These are phyloP conservation scores for Zasmidium cellare DNA, from an alignment of 2,329 filamentous ascomycete genomes.

Conservation along the genomic window DNA sequence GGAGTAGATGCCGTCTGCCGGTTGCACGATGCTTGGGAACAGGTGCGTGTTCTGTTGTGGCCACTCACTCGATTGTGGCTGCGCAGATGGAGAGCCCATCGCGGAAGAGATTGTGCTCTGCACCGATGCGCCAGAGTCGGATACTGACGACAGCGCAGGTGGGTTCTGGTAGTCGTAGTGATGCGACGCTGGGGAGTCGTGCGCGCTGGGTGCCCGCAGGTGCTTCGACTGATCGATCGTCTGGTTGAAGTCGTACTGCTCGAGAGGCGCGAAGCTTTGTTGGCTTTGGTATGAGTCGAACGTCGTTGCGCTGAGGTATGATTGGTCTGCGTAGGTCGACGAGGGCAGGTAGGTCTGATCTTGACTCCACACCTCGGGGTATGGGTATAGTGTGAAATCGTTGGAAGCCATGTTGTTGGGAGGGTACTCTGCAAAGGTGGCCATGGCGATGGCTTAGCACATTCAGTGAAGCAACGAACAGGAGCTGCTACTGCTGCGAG, in stretches of 20 bases:
- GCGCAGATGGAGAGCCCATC: conserved; percentile 56
- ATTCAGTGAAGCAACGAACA: neutral
- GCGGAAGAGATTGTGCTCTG: conserved; percentile 50
- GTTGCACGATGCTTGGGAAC: conserved; percentile 64
- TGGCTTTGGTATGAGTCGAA: conserved; percentile 39
- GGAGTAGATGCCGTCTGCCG: conserved; percentile 55
- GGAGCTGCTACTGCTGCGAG: neutral
- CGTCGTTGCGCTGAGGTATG: conserved; percentile 31
- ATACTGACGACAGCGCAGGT: conserved; percentile 48
- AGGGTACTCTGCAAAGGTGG: conserved; percentile 32
- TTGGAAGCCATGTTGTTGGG: conserved; percentile 29
- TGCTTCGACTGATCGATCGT: conserved; percentile 36
- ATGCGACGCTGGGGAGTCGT: conserved; percentile 46
- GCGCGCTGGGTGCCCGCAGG: conserved; percentile 39
- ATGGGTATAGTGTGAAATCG: conserved; percentile 37
- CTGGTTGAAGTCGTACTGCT: conserved; percentile 40
- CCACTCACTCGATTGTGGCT: conserved; percentile 62
- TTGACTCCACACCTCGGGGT: conserved; percentile 30
- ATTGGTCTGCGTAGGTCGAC: conserved; percentile 26
- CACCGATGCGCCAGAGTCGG: conserved; percentile 53
- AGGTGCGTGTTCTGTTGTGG: conserved; percentile 49
- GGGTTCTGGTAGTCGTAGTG: conserved; percentile 47
- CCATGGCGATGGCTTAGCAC: conserved; percentile 22
- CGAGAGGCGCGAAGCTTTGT: conserved; percentile 35
- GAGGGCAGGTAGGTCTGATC: conserved; percentile 29